phyloP scores from a whole-genome alignment of 768 basidiomycete genomes.

The Cystofilobasidium ferigula region DNA sequence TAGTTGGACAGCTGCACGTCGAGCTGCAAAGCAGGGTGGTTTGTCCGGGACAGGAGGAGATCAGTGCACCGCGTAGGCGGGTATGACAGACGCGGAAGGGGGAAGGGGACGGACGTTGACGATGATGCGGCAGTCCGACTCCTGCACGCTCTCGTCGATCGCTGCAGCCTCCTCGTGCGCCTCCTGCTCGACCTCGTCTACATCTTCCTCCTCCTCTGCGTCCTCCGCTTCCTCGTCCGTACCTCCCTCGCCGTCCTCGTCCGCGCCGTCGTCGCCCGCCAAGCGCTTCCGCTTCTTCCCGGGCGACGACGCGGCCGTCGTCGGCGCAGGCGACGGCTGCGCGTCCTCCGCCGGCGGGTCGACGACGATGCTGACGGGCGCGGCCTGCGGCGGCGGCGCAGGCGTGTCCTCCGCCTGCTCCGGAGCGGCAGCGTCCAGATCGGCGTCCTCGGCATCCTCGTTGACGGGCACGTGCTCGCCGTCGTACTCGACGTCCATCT shows the following conservation, averaged over 20 bases:
- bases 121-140: slow-evolving; percentile 40
- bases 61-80: no score
- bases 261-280: slow-evolving; percentile 25
- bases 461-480: slow-evolving; percentile 14
- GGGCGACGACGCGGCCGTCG: slow-evolving; percentile 18
- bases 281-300: slow-evolving; percentile 3
- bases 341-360: slow-evolving; percentile 31
- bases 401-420: slow-evolving; percentile 28
- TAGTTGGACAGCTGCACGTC: slow-evolving; percentile 91
- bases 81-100: background rate
- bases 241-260: slow-evolving; percentile 22
- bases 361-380: slow-evolving; percentile 37
- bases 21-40: no score
- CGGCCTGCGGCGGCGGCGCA: slow-evolving; percentile 43
- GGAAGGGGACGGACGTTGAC: slow-evolving; percentile 38
- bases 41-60: no score
- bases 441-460: background rate
- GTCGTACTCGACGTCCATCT: slow-evolving; percentile 45
- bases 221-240: slow-evolving; percentile 13
- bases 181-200: slow-evolving; percentile 13
- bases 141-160: slow-evolving; percentile 37
- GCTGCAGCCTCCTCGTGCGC: slow-evolving; percentile 44
- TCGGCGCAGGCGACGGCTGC: background rate
- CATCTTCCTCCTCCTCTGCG: slow-evolving; percentile 16
- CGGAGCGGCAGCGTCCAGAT: background rate